Evolutionary conservation across 2,329 filamentous ascomycete genomes (phyloP), one percentile per base, ranked within the genome.

Genomic region (Cladophialophora yegresii): DNA sequence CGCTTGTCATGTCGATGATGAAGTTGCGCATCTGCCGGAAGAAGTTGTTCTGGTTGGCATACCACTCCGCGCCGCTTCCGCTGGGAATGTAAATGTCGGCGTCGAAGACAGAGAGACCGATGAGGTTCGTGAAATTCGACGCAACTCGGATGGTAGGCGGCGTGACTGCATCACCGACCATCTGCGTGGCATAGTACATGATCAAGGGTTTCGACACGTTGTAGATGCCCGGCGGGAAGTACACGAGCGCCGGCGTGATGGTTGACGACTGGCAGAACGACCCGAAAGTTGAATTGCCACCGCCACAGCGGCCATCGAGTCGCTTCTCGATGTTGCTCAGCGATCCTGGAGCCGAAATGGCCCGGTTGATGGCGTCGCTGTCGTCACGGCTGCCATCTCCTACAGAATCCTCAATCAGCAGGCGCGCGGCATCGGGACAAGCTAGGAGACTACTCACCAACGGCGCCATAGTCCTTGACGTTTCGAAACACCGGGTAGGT

Each of bases 201-300:
- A 86, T 81, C 66, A 89, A 85, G 47, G 91, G 89, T 70, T 79
- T 81, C 76, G 84, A 89, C 72, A 96, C 86, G 23, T 87, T 71
- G 75, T 95, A 96, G 63, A 85, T 92, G 64, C 91, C 91, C 16
- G 89, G 81, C 55, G 91, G 92, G 80, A 96, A 93, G 81, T 92
- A 96, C 56, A 96, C 85, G 23, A 96, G 78, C 30, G 90, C 92
- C 0, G 91, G 91, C 2, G 86, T 84, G 22, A 84, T 83, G 8
- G 92, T 96, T 58, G 83, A 84, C 2, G 90, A 93, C 73, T 92
- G 87, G 74, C 92, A 96, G 49, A 66, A 69, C 45, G 54, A 63
- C 10, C 69, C 69, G 26, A 47, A 47, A 23, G 50, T 58, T 16
- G 61, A 57, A 61, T 70, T 64, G 68, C 85, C 84, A 63, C 84